These are phyloP conservation scores for Ophidiomyces ophidiicola DNA, from an alignment of 2,329 filamentous ascomycete genomes.

Conservation along the genomic window DNA sequence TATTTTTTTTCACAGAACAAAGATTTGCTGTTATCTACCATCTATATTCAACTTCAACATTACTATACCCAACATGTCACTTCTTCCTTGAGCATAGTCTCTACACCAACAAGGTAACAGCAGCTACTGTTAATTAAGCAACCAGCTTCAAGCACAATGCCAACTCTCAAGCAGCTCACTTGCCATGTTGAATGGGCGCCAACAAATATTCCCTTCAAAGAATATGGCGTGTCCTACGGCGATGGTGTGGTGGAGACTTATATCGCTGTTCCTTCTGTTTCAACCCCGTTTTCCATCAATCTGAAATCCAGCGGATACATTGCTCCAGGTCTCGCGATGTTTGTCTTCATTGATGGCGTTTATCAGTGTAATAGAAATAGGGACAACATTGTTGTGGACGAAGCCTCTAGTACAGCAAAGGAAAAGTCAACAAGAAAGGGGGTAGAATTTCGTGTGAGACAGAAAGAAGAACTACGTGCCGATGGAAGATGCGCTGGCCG, in stretches of 20 bases:
- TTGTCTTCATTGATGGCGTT: slow-evolving; percentile 46
- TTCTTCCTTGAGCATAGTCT: not conserved
- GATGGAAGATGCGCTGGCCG: slow-evolving; percentile 40
- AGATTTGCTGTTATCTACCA: too few relatives aligned
- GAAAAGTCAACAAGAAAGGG: slow-evolving; percentile 20
- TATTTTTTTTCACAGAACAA: too few relatives aligned
- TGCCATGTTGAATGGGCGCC: slow-evolving; percentile 41
- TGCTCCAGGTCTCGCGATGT: slow-evolving; percentile 41
- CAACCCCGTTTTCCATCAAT: slow-evolving; percentile 39
- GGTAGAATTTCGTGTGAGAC: slow-evolving; percentile 40
- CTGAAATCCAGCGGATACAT: slow-evolving; percentile 41
- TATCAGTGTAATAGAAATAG: slow-evolving; percentile 48
- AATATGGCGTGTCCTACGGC: slow-evolving; percentile 40
- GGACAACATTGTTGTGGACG: slow-evolving; percentile 24
- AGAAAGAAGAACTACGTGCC: slow-evolving; percentile 41
- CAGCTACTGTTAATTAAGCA: not conserved
- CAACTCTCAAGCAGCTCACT: slow-evolving; percentile 40
- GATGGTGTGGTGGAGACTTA: slow-evolving; percentile 43
- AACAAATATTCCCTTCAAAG: slow-evolving; percentile 35
- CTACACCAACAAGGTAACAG: not conserved
- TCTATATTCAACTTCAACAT: too few relatives aligned
- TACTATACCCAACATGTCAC: not conserved
- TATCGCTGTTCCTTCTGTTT: slow-evolving; percentile 38
- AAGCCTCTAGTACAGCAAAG: slow-evolving; percentile 12
- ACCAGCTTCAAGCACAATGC: slow-evolving; percentile 32